Evolutionary conservation across 1,284 basidiomycete species (phyloP).

Genomic region (Vanrija humicola): DNA sequence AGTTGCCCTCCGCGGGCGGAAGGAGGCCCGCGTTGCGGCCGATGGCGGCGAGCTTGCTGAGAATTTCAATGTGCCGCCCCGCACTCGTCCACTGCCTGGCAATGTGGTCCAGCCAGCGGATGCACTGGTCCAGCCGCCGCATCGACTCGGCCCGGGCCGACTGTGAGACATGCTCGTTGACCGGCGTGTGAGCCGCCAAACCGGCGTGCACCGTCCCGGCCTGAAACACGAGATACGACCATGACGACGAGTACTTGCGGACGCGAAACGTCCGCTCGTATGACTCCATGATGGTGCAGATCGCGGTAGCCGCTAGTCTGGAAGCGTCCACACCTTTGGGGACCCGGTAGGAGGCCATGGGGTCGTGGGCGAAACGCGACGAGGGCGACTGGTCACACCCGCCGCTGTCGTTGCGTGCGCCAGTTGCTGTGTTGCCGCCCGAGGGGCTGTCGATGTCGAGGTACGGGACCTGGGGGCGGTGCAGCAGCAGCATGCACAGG

Average conservation of each 20-base stretch:
- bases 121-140: constrained; percentile 17
- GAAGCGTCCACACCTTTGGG: constrained; percentile 9
- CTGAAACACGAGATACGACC: constrained; percentile 20
- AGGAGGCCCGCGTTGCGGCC: background rate
- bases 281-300: constrained; percentile 15
- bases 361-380: background rate
- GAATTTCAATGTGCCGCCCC: constrained; percentile 17
- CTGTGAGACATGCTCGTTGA: background rate
- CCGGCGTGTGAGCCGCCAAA: constrained; percentile 7
- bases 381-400: background rate
- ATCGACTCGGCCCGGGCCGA: constrained; percentile 3
- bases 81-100: constrained; percentile 15
- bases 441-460: constrained; percentile 4
- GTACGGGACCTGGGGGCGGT: constrained; percentile 18
- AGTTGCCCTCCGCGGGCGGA: too few relatives aligned
- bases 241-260: constrained; percentile 15
- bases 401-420: background rate
- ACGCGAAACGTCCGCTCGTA: constrained; percentile 15
- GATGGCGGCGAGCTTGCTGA: constrained; percentile 10
- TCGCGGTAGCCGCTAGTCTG: constrained; percentile 10
- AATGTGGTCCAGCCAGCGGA: constrained; percentile 17
- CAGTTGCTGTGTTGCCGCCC: background rate
- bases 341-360: constrained; percentile 1
- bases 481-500: constrained; percentile 14
- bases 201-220: constrained; percentile 16